Base-by-base conservation (phyloP, 768 basidiomycete genomes). In the Myochromella boudieri region DNA sequence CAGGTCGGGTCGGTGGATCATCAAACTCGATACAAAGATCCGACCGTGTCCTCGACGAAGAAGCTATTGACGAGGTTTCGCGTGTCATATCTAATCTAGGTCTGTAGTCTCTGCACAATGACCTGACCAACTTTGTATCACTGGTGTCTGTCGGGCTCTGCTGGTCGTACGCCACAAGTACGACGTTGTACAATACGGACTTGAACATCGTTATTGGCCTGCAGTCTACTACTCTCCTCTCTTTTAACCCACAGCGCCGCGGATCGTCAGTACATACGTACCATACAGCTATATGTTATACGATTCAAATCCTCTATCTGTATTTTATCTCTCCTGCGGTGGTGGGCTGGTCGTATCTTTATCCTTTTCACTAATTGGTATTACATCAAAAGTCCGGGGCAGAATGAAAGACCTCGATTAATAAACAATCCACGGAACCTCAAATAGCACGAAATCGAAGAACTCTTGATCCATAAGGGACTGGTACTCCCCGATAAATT, bases 401-500 rank as follows among this genome's bases (percentile, higher is more conserved):
- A 34, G 39, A 54, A 53, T 34, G 53, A 42, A 48, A 54, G 24
- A 49, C 42, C 42, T 52, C 39, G 54, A 61, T 72, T 72, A 86
- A 57, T 80, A 76, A 29, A 85, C 70, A 56, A 97, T 88, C 87
- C 89, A 93, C 25, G 91, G 92, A 43, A 99, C 80, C 65, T 97
- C 95, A 62, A 85, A 95, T 60, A 95, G 62, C 18, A 97, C 91
- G 59, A 97, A 99, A 67, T 95, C 92, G 63, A 87, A 93, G 63
- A 88, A 90, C 65, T 99, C 95, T 64, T 95, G 89, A 61, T 99
- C 97, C 76, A 99, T 80, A 28, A 99, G 69, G 10, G 82, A 80
- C 63, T 93, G 90, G 64, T 89, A 99, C 66, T 99, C 95, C 53
- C 94, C 95, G 11, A 80, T 76, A 46, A 91, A 85, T 21, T 93